Conservation (phyloP, 192 early-diverging fungal species). For the Rhizophagus prolifer region DNA sequence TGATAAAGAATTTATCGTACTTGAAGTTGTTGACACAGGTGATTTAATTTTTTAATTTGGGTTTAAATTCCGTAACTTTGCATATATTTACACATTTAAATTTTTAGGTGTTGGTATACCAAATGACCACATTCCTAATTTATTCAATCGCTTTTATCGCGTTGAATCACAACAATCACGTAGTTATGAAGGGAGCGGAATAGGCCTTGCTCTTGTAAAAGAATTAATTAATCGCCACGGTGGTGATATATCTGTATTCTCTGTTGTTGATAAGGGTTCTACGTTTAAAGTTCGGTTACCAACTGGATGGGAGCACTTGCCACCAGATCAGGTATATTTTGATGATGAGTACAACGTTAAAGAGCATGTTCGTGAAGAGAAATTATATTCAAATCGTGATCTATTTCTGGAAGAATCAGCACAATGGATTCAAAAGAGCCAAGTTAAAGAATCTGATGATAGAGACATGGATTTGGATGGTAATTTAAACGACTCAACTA, state of each 20-base stretch:
- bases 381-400: slow-evolving; percentile 31
- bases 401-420: slow-evolving; percentile 35
- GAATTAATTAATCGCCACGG: slow-evolving; percentile 51
- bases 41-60: slow-evolving; percentile 1
- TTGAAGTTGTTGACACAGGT: slow-evolving; percentile 38
- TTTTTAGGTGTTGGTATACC: slow-evolving; percentile 56
- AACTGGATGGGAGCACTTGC: slow-evolving; percentile 48
- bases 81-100: background rate
- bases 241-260: slow-evolving; percentile 43
- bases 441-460: background rate
- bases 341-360: background rate
- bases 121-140: slow-evolving; percentile 38
- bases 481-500: background rate
- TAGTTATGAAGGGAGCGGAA: slow-evolving; percentile 60
- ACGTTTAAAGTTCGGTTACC: slow-evolving; percentile 53
- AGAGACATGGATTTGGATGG: background rate
- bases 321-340: slow-evolving; percentile 39
- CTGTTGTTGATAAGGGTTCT: slow-evolving; percentile 45
- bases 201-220: slow-evolving; percentile 49
- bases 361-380: background rate
- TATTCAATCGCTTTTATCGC: slow-evolving; percentile 64
- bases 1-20: slow-evolving; percentile 35
- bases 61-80: background rate
- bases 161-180: slow-evolving; percentile 54
- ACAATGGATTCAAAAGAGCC: slow-evolving; percentile 38